phyloP scores from a whole-genome alignment of 2,329 filamentous ascomycete species.

The Diaporthe eres region DNA sequence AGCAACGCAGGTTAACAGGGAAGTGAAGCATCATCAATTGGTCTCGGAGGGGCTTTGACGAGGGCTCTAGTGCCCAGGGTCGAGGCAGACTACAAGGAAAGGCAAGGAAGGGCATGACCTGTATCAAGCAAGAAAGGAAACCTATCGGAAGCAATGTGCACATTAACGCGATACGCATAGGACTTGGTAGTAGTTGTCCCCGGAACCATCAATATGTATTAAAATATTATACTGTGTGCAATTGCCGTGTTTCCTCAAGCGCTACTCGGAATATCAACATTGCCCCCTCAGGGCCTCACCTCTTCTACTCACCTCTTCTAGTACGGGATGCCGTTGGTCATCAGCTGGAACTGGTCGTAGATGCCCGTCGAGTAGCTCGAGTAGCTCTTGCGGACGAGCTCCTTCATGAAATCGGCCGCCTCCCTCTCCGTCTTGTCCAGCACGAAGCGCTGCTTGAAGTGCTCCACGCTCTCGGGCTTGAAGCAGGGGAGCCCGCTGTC shows the following conservation, averaged over 20 bases:
- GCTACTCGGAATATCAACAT: conserved; percentile 5
- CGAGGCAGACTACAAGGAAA: not conserved
- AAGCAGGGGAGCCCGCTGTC: conserved; percentile 97
- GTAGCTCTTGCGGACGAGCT: conserved; percentile 90
- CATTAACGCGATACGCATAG: not conserved
- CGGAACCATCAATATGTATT: not conserved
- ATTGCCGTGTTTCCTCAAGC: conserved; percentile 10
- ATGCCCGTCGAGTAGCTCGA: conserved; percentile 92
- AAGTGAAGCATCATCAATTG: not conserved
- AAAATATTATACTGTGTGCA: not conserved
- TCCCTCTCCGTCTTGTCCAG: conserved; percentile 92
- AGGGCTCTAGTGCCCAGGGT: not conserved
- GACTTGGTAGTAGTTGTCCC: not conserved
- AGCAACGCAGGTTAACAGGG: not conserved
- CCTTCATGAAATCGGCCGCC: conserved; percentile 93
- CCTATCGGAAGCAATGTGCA: not conserved
- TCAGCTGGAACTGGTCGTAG: conserved; percentile 97
- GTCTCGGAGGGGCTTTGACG: too few relatives aligned
- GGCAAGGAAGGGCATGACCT: not conserved
- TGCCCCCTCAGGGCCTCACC: not conserved
- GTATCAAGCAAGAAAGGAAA: too few relatives aligned
- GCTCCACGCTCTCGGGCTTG: conserved; percentile 93
- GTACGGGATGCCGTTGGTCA: conserved; percentile 98
- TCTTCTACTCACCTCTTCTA: conserved; percentile 65
- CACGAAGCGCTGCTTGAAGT: conserved; percentile 94